These are phyloP conservation scores for Colletotrichum australisinense DNA, from an alignment of 2,329 filamentous ascomycete genomes.

Conservation along the genomic window DNA sequence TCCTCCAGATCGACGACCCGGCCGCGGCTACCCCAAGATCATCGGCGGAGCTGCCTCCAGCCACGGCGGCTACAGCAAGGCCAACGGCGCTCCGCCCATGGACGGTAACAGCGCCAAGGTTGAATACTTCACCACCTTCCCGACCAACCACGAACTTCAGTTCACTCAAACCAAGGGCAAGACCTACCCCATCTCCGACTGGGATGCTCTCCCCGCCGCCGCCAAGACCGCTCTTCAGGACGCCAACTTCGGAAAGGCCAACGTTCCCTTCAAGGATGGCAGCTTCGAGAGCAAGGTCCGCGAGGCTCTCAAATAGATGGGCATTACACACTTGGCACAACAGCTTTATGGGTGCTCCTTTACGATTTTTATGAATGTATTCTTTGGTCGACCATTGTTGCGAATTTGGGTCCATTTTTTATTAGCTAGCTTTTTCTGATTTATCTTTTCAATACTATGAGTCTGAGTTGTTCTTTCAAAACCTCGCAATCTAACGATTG, in stretches of 20 bases:
- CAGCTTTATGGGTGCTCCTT: neutral
- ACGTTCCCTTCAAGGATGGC: constrained; percentile 51
- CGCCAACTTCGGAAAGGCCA: constrained; percentile 54
- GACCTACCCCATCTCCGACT: constrained; percentile 52
- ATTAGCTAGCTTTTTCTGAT: neutral
- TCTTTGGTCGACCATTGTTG: neutral
- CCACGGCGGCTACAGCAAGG: constrained; percentile 48
- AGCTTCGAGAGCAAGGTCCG: constrained; percentile 37
- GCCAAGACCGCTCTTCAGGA: constrained; percentile 49
- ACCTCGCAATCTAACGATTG: neutral
- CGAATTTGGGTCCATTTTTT: neutral
- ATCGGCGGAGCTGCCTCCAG: constrained; percentile 49
- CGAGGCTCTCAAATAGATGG: neutral
- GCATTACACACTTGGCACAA: neutral
- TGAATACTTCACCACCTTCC: constrained; percentile 46
- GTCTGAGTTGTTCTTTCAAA: neutral
- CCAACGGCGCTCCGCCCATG: constrained; percentile 34
- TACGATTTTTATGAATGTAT: neutral
- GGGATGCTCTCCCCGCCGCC: constrained; percentile 51
- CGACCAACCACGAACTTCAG: constrained; percentile 49
- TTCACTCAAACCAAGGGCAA: constrained; percentile 51
- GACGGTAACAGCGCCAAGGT: constrained; percentile 41
- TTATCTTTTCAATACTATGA: neutral
- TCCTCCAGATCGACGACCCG: constrained; percentile 45
- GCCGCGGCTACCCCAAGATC: constrained; percentile 43